These are phyloP conservation scores for Phytophthora syringae DNA, from an alignment of 352 stramenopile species.

Conservation along the genomic window DNA sequence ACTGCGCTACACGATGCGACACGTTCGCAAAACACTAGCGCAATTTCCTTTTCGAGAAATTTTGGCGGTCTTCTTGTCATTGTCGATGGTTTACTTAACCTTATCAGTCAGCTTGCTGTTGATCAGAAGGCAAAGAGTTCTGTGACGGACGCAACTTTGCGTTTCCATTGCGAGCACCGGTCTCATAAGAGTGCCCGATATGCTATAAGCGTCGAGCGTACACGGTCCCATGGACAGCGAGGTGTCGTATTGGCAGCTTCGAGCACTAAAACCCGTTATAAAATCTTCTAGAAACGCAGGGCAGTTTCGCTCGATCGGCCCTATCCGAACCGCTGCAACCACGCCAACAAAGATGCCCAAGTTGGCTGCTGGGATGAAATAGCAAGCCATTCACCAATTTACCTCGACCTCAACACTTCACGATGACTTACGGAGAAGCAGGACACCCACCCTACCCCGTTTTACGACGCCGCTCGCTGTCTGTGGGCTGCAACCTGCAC, in stretches of 20 bases:
- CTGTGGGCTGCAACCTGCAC: conserved; percentile 20
- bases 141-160: conserved; percentile 3
- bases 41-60: background rate
- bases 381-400: conserved; percentile 17
- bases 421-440: conserved; percentile 14
- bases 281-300: conserved; percentile 22
- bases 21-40: background rate
- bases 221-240: background rate
- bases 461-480: conserved; percentile 24
- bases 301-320: conserved; percentile 14
- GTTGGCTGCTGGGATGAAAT: background rate
- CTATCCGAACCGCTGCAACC: conserved; percentile 17
- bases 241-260: background rate
- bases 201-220: background rate
- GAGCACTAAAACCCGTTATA: conserved; percentile 12
- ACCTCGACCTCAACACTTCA: conserved; percentile 16
- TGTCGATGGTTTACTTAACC: background rate
- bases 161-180: conserved; percentile 9
- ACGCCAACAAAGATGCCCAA: conserved; percentile 20
- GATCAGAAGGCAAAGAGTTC: no score
- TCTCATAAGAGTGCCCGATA: conserved; percentile 11
- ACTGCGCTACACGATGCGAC: background rate
- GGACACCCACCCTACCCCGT: background rate
- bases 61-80: background rate
- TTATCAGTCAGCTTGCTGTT: background rate